Evolutionary conservation across 2,329 filamentous ascomycete genomes (phyloP).

Genomic region (Lachnum nothofagi): DNA sequence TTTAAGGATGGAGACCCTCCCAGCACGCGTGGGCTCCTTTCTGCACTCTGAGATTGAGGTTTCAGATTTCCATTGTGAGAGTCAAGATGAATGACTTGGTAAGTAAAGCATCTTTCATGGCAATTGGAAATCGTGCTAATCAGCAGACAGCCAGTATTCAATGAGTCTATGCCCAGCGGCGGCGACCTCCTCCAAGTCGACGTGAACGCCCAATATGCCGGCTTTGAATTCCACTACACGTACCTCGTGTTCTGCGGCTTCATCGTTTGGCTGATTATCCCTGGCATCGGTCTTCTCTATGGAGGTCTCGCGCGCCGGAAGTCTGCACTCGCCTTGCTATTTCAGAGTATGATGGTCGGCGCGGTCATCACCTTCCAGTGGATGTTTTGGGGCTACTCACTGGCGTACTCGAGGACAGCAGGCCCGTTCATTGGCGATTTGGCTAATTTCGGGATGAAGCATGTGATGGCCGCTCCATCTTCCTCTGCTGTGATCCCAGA

Average conservation of each 20-base stretch:
- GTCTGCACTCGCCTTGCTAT: conserved; percentile 56
- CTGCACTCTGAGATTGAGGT: no score
- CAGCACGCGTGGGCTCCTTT: background rate
- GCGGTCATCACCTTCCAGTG: conserved; percentile 51
- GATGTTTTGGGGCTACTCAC: conserved; percentile 62
- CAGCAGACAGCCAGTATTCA: conserved; percentile 23
- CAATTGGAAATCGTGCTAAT: conserved; percentile 3
- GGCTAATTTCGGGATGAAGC: conserved; percentile 55
- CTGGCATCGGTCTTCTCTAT: conserved; percentile 61
- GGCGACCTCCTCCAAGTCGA: conserved; percentile 49
- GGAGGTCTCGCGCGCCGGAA: conserved; percentile 59
- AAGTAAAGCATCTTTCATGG: background rate
- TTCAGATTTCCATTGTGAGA: no score
- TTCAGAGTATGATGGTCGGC: conserved; percentile 56
- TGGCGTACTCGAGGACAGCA: conserved; percentile 56
- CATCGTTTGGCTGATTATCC: conserved; percentile 63
- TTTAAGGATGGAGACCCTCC: background rate
- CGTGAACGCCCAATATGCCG: conserved; percentile 49
- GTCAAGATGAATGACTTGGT: conserved; percentile 19
- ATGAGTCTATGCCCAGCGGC: conserved; percentile 41
- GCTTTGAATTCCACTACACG: conserved; percentile 56
- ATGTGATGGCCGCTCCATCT: conserved; percentile 56
- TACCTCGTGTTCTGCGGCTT: conserved; percentile 55
- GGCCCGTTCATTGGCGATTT: conserved; percentile 59
- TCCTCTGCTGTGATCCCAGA: conserved; percentile 54